phyloP scores from a whole-genome alignment of 2,329 filamentous ascomycete genomes.

The Botrytis cinerea region DNA sequence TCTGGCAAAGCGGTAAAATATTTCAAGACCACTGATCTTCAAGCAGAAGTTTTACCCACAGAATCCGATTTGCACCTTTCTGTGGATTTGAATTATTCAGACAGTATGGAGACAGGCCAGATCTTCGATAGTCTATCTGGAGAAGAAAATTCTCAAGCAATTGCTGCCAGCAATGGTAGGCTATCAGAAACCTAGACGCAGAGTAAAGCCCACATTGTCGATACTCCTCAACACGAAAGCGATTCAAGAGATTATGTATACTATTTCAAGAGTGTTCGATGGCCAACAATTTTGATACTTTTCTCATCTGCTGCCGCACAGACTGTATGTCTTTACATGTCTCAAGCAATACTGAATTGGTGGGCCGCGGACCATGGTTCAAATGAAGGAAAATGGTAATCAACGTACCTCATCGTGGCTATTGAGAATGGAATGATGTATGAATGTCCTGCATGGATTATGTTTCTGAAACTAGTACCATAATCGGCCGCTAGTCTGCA shows the following conservation, averaged over 20 bases:
- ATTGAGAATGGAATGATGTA: not conserved
- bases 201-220: not conserved
- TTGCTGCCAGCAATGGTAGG: not conserved
- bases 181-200: not conserved
- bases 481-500: conserved; percentile 45
- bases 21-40: not conserved
- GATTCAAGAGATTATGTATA: not conserved
- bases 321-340: not conserved
- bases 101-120: not conserved
- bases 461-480: not conserved
- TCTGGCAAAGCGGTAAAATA: not conserved
- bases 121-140: not conserved
- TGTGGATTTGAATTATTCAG: not conserved
- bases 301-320: not conserved
- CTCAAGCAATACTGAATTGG: not conserved
- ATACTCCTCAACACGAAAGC: not conserved
- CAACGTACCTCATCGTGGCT: not conserved
- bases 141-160: not conserved
- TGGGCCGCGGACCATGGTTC: not conserved
- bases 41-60: not conserved
- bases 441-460: not conserved
- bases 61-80: not conserved
- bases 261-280: not conserved
- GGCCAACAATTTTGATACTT: not conserved
- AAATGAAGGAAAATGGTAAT: not conserved